Percentiles rank a stretch among this genome's conserved stretches.
These are phyloP conservation scores for Apiotrichum mycotoxinovorans DNA, from an alignment of 1,284 basidiomycete species.

Conservation along the genomic window DNA sequence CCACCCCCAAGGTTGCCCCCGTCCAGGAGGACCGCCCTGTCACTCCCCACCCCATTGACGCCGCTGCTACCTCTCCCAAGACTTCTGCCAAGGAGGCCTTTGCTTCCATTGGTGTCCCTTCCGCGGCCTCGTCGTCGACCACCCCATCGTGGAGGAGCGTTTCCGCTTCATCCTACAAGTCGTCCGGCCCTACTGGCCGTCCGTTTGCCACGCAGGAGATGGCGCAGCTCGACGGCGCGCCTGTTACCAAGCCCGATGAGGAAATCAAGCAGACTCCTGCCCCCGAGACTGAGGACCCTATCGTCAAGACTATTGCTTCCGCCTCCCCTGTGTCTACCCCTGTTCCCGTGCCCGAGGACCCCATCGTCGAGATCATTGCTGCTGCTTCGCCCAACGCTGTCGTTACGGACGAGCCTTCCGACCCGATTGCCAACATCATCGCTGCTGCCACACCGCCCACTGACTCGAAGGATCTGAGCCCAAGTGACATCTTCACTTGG, in stretches of 20 bases:
- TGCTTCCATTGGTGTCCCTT: background rate
- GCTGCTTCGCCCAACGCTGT: background rate
- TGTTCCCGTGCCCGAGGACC: slow-evolving; percentile 3
- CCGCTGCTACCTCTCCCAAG: slow-evolving; percentile 4
- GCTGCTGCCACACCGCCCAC: background rate
- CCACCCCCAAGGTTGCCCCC: slow-evolving; percentile 1
- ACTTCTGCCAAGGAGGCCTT: background rate
- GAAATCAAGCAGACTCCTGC: background rate
- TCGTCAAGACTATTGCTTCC: slow-evolving; percentile 5
- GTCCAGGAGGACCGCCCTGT: background rate
- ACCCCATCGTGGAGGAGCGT: background rate
- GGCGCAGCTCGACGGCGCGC: background rate
- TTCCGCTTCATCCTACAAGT: background rate
- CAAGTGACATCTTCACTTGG: slow-evolving; percentile 43
- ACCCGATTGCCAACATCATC: slow-evolving; percentile 28
- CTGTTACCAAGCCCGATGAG: background rate
- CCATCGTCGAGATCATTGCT: slow-evolving; percentile 9
- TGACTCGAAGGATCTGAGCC: slow-evolving; percentile 24
- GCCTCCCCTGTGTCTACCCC: background rate
- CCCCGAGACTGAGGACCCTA: slow-evolving; percentile 2
- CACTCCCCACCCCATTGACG: slow-evolving; percentile 9
- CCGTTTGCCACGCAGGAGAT: slow-evolving; percentile 5
- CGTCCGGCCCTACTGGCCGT: slow-evolving; percentile 2
- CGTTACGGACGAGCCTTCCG: slow-evolving; percentile 23
- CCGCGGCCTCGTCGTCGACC: background rate